phyloP scores from a whole-genome alignment of 2,329 filamentous ascomycete genomes.

The Penicillium psychrosexuale region DNA sequence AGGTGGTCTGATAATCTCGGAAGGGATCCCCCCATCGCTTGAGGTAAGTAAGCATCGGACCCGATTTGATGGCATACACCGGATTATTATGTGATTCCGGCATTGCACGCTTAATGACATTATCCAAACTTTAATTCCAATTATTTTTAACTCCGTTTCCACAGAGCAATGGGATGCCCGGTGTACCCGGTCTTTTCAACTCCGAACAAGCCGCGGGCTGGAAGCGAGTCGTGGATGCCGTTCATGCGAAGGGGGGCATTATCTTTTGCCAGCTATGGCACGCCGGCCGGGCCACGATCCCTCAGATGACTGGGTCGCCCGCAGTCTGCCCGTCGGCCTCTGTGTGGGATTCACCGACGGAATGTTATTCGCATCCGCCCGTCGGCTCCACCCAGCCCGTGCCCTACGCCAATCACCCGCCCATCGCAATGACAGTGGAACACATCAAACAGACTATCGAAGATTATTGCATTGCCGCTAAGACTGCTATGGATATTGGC shows the following conservation, averaged over 20 bases:
- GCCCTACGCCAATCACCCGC: constrained; percentile 45
- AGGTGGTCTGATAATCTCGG: constrained; percentile 38
- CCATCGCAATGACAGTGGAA: constrained; percentile 44
- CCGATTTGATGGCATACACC: neutral
- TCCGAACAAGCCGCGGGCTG: constrained; percentile 47
- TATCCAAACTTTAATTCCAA: neutral
- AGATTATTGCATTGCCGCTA: constrained; percentile 47
- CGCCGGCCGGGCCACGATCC: constrained; percentile 48
- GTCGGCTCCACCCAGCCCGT: constrained; percentile 35
- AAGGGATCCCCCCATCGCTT: constrained; percentile 37
- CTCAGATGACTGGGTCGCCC: constrained; percentile 40
- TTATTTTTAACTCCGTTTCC: constrained; percentile 1
- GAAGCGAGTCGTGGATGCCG: constrained; percentile 51
- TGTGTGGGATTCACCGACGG: constrained; percentile 46
- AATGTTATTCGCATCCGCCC: constrained; percentile 42
- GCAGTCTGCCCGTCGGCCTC: constrained; percentile 43
- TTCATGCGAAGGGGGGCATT: constrained; percentile 51
- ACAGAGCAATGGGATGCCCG: constrained; percentile 41
- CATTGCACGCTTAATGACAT: neutral
- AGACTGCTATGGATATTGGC: constrained; percentile 53
- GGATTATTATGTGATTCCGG: neutral
- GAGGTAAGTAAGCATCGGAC: constrained; percentile 31
- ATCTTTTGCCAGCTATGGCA: constrained; percentile 47
- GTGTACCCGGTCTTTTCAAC: constrained; percentile 35
- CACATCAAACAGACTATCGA: constrained; percentile 46